These are phyloP conservation scores for Excoecaria cochinchinensis DNA, from an alignment of 345 rosid genomes.

Conservation along the genomic window DNA sequence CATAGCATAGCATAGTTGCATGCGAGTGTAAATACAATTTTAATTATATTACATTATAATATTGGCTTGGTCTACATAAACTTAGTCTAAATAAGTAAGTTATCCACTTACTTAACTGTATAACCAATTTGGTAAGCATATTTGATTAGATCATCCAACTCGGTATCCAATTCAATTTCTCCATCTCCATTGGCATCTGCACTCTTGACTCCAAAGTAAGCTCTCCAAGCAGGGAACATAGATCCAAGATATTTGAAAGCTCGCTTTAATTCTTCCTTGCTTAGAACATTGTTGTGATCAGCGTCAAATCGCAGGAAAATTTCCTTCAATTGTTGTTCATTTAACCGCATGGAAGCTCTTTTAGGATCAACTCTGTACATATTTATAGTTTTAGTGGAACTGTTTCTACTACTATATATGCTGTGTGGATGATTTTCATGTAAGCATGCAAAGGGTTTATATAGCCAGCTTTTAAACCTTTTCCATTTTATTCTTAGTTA, in stretches of 20 bases:
- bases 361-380: too few relatives aligned
- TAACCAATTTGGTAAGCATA: background rate
- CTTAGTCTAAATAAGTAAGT: too few relatives aligned
- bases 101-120: background rate
- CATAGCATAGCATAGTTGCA: too few relatives aligned
- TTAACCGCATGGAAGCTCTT: background rate
- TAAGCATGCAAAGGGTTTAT: too few relatives aligned
- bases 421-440: too few relatives aligned
- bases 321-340: background rate
- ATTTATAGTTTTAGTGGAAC: background rate
- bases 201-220: background rate
- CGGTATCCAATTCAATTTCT: background rate
- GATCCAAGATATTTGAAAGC: background rate
- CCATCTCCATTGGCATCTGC: background rate
- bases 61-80: too few relatives aligned
- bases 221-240: background rate
- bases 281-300: too few relatives aligned
- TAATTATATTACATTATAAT: too few relatives aligned
- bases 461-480: too few relatives aligned
- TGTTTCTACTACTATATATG: background rate
- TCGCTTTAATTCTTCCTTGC: background rate
- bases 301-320: background rate
- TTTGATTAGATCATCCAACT: background rate
- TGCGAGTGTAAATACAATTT: too few relatives aligned
- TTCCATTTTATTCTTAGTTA: too few relatives aligned